Evolutionary conservation across 2,329 filamentous ascomycete species (phyloP).

Genomic region (Fusarium sp.): DNA sequence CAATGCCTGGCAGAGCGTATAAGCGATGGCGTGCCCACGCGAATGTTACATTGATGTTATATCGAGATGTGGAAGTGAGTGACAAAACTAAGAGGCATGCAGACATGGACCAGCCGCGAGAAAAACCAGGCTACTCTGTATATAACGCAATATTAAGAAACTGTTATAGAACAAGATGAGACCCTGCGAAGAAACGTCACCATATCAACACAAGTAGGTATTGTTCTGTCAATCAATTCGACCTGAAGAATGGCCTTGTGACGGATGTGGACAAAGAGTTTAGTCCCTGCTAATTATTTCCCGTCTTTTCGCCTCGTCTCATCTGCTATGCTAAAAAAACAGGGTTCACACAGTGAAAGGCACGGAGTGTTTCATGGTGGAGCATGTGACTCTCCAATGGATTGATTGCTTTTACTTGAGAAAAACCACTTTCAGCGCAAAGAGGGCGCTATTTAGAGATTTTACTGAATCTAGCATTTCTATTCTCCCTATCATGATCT

Average conservation of each 20-base stretch:
- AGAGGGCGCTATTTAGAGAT: background rate
- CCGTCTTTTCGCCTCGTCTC: conserved; percentile 17
- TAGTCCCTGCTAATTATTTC: conserved; percentile 37
- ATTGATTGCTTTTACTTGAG: conserved; percentile 22
- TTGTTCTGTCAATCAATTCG: conserved; percentile 9
- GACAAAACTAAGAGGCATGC: background rate
- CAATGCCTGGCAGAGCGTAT: conserved; percentile 26
- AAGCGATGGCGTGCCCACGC: conserved; percentile 42
- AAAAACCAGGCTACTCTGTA: conserved; percentile 14
- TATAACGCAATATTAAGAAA: background rate
- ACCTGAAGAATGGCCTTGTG: conserved; percentile 28
- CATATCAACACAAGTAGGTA: background rate
- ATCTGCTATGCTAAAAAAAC: conserved; percentile 26
- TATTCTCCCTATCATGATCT: background rate
- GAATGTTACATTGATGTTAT: conserved; percentile 21
- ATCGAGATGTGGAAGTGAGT: conserved; percentile 7
- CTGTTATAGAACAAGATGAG: background rate
- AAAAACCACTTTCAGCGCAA: conserved; percentile 11
- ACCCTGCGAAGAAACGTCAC: conserved; percentile 13
- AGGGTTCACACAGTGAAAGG: conserved; percentile 39
- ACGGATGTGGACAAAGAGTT: conserved; percentile 38
- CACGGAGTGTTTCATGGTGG: conserved; percentile 40
- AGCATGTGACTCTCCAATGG: conserved; percentile 29
- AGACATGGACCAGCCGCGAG: background rate
- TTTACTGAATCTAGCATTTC: background rate